Evolutionary conservation across 805 yeast species (phyloP).

Genomic region (Pichia pseudocactophila): DNA sequence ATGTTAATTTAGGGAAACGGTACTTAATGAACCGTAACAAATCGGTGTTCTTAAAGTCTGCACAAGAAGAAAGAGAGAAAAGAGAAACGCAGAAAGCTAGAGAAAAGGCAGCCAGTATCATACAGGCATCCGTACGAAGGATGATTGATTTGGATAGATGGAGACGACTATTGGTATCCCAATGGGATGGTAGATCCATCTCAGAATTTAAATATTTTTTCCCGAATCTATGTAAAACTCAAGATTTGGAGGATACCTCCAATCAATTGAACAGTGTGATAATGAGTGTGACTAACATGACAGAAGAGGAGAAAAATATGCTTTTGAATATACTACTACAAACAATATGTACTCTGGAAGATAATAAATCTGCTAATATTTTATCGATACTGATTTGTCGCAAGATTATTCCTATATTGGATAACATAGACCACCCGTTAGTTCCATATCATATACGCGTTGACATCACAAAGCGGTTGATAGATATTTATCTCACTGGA

Average conservation of each 20-base stretch:
- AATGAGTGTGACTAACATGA: neutral
- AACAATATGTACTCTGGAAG: neutral
- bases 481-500: no score
- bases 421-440: no score
- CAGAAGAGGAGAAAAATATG: neutral
- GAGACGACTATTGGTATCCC: slow-evolving; percentile 16
- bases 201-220: slow-evolving; percentile 27
- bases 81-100: slow-evolving; percentile 49
- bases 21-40: slow-evolving; percentile 25
- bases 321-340: neutral
- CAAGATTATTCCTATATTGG: no score
- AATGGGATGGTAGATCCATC: slow-evolving; percentile 20
- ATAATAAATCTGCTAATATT: no score
- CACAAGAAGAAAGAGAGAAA: slow-evolving; percentile 55
- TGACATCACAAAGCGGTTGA: no score
- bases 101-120: slow-evolving; percentile 36
- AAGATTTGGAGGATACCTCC: neutral
- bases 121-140: slow-evolving; percentile 44
- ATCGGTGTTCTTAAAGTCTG: slow-evolving; percentile 45
- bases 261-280: slow-evolving; percentile 9
- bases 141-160: slow-evolving; percentile 27
- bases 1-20: slow-evolving; percentile 43
- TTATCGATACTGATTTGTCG: no score
- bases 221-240: slow-evolving; percentile 12
- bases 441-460: no score